phyloP scores from a whole-genome alignment of 768 basidiomycete species.

The Naganishia antarctica region DNA sequence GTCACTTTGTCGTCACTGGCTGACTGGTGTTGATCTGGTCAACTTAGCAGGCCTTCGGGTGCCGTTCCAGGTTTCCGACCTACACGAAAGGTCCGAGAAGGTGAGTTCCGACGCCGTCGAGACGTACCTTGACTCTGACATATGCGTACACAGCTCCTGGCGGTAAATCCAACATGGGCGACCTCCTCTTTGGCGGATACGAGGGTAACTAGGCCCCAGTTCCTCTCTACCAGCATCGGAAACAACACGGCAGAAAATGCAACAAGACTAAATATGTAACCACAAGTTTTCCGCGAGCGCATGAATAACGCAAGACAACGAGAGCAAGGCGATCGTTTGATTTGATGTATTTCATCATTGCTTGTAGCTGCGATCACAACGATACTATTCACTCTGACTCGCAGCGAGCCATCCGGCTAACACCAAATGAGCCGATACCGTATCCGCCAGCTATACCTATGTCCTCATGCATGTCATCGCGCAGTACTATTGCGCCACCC shows the following conservation, averaged over 20 bases:
- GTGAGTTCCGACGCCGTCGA: slow-evolving; percentile 28
- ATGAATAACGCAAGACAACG: too few relatives aligned
- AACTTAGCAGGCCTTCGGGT: neutral
- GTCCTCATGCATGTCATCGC: neutral
- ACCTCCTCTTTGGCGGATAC: slow-evolving; percentile 22
- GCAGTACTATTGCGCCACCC: neutral
- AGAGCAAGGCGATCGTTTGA: too few relatives aligned
- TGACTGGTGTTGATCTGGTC: neutral
- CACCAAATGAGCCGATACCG: too few relatives aligned
- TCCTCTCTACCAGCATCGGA: too few relatives aligned
- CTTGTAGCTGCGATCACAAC: too few relatives aligned
- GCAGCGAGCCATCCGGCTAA: too few relatives aligned
- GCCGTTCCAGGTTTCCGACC: slow-evolving; percentile 28
- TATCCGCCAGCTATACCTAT: too few relatives aligned
- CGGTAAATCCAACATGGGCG: slow-evolving; percentile 13
- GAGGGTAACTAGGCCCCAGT: neutral
- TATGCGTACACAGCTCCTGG: slow-evolving; percentile 13
- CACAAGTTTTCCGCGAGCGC: too few relatives aligned
- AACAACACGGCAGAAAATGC: too few relatives aligned
- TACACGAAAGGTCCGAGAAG: slow-evolving; percentile 44
- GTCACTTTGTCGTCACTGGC: neutral
- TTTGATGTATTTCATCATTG: too few relatives aligned
- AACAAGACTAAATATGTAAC: too few relatives aligned
- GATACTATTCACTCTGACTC: too few relatives aligned
- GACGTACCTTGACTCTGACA: neutral